Evolutionary conservation across 345 rosid genomes (phyloP).

Genomic region (Salix dunnii): DNA sequence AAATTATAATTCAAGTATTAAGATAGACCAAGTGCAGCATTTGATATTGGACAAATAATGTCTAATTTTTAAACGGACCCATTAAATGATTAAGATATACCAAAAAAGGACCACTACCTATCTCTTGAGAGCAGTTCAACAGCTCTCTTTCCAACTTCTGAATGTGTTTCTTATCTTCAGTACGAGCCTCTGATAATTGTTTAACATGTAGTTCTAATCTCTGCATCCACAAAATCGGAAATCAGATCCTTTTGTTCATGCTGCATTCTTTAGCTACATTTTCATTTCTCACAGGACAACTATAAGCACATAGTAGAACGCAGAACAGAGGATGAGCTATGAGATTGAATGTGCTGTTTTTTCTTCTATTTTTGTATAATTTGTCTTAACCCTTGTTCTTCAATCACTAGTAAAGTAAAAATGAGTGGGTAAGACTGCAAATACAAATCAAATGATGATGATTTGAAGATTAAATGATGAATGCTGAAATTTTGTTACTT

Average conservation of each 20-base stretch:
- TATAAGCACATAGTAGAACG: background rate
- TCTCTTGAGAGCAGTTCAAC: slow-evolving; percentile 71
- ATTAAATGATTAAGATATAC: background rate
- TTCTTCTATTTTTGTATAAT: background rate
- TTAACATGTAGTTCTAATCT: slow-evolving; percentile 52
- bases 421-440: background rate
- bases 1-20: background rate
- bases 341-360: background rate
- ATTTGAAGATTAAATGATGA: background rate
- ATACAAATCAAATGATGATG: background rate
- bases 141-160: slow-evolving; percentile 66
- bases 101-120: slow-evolving; percentile 45
- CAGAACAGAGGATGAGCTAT: background rate
- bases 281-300: background rate
- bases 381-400: background rate
- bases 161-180: slow-evolving; percentile 52
- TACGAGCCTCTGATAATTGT: slow-evolving; percentile 56
- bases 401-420: background rate
- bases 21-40: background rate
- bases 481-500: background rate
- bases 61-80: background rate
- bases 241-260: background rate
- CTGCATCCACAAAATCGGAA: slow-evolving; percentile 36
- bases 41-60: background rate
- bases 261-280: background rate